Base-by-base conservation (phyloP, 305 asterid genomes). In the Fraxinus platypoda region DNA sequence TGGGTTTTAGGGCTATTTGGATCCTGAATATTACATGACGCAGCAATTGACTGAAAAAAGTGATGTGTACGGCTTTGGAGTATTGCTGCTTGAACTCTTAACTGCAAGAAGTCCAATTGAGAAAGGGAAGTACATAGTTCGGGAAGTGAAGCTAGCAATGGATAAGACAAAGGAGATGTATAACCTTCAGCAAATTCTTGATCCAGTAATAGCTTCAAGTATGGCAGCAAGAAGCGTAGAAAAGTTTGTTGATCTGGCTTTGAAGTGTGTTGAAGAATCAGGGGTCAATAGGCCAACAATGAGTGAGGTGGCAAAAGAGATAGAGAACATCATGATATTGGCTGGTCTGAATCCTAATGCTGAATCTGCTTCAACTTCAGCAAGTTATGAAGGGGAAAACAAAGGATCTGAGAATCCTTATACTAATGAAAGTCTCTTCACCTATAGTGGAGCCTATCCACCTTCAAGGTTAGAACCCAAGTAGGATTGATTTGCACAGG, bases 1-100 rank as follows among this genome's bases (percentile, higher is more conserved):
- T 25, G 80, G 59, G 28, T 23, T 25, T 30, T 49, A 93, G 97
- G 97, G 97, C 11, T 93, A 92, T 86, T 41, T 92, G 85, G 97
- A 93, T 89, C 97, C 97, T 2, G 97, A 93, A 78, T 93, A 93
- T 81, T 93, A 92, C 92, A 92, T 90, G 97, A 93, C 97, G 3
- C 86, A 93, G 3, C 95, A 92, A 72, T 81, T 89, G 84, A 89
- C 90, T 0, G 92, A 87, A 87, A 89, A 89, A 84, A 89, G 92
- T 38, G 92, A 89, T 49, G 92, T 89, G 34, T 89, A 89, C 66
- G 86, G 92, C 85, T 89, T 80, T 15, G 92, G 92, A 12, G 89
- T 89, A 41, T 78, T 89, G 26, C 82, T 89, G 37, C 84, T 85
- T 54, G 92, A 89, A 31, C 80, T 89, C 46, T 21, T 84, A 81